These are phyloP conservation scores for Boletus subcaerulescens DNA, from an alignment of 768 basidiomycete species.

Conservation along the genomic window DNA sequence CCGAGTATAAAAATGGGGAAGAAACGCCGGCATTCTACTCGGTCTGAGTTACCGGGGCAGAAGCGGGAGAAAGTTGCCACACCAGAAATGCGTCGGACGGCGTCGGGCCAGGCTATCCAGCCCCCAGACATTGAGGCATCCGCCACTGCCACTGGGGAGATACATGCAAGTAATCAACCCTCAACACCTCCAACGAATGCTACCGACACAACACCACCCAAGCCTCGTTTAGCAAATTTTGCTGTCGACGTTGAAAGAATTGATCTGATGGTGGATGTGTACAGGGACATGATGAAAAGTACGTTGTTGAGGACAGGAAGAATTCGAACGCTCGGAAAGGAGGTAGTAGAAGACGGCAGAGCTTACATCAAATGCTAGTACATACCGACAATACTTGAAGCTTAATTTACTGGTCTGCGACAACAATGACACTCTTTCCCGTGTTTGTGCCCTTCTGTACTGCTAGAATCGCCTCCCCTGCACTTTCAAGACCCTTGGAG, in stretches of 20 bases:
- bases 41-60: conserved; percentile 2
- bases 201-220: neutral
- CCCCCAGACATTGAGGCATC: neutral
- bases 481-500: conserved; percentile 40
- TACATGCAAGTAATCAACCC: neutral
- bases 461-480: conserved; percentile 38
- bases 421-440: conserved; percentile 24
- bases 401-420: conserved; percentile 6
- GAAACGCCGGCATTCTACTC: conserved; percentile 16
- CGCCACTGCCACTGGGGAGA: neutral
- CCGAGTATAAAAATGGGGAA: neutral
- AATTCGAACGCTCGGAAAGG: conserved; percentile 19
- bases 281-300: conserved; percentile 2
- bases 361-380: conserved; percentile 11
- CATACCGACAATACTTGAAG: too few relatives aligned
- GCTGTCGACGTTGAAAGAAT: conserved; percentile 16
- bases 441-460: conserved; percentile 35
- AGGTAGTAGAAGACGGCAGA: conserved; percentile 20
- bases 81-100: neutral
- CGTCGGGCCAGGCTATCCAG: neutral
- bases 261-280: conserved; percentile 8
- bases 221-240: conserved; percentile 23
- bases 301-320: conserved; percentile 28
- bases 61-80: conserved; percentile 14
- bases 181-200: neutral